These are phyloP conservation scores for Ogataea kodamae DNA, from an alignment of 805 yeast species.

Conservation along the genomic window DNA sequence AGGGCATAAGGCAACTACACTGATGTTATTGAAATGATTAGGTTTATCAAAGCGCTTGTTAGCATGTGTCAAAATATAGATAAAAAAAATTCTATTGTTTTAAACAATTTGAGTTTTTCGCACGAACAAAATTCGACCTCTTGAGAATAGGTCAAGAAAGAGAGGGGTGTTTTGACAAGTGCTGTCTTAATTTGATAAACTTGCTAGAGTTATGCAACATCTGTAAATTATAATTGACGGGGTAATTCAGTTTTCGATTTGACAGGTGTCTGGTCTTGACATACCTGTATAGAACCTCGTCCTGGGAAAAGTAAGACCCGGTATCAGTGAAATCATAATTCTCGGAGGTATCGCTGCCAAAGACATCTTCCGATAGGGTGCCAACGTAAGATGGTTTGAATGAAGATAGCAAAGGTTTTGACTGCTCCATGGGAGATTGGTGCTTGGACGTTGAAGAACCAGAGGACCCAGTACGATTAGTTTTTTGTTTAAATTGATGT, in stretches of 20 bases:
- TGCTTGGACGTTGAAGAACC: conserved; percentile 20
- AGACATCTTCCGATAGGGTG: no score
- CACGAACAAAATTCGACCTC: no score
- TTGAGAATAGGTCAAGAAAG: no score
- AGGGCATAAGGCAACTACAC: no score
- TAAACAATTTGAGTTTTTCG: no score
- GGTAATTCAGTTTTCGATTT: conserved; percentile 39
- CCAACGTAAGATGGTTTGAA: conserved; percentile 15
- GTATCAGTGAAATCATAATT: not conserved
- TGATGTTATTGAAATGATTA: no score
- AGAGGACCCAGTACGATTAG: conserved; percentile 6
- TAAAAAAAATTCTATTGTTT: no score
- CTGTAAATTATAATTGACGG: conserved; percentile 32
- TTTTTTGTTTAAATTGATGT: conserved; percentile 1
- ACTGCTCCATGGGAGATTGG: no score
- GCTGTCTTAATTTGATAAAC: conserved; percentile 16
- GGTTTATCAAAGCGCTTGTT: no score
- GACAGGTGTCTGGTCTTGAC: conserved; percentile 36
- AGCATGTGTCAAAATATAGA: no score
- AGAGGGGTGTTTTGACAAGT: no score
- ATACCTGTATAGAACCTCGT: conserved; percentile 33
- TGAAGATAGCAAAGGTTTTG: conserved; percentile 12
- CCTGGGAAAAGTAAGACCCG: conserved; percentile 30
- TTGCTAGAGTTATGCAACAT: conserved; percentile 18
- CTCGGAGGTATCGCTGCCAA: conserved; percentile 7